phyloP scores from a whole-genome alignment of 179 eudicot genomes.

The Sideroxylon spinosum region DNA sequence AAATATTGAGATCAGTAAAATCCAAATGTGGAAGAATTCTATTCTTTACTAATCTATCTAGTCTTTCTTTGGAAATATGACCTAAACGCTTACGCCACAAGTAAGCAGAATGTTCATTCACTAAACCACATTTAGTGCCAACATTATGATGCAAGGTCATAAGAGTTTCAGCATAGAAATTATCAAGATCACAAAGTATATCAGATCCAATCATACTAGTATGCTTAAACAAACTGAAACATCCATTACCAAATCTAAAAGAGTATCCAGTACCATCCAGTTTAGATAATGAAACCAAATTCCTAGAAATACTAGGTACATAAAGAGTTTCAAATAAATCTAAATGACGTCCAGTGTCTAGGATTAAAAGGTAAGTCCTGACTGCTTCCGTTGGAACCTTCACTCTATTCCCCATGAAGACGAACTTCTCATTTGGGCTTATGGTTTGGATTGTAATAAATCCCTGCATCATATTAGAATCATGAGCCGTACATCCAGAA shows the following conservation, averaged over 20 bases:
- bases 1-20: not conserved
- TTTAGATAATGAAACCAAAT: conserved; percentile 14
- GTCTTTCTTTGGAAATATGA: not conserved
- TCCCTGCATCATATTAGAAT: conserved; percentile 10
- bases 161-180: not conserved
- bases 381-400: conserved; percentile 19
- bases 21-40: not conserved
- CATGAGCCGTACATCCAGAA: not conserved
- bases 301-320: not conserved
- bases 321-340: conserved; percentile 12
- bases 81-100: conserved; percentile 3
- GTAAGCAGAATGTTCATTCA: not conserved
- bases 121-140: not conserved
- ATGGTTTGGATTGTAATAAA: conserved; percentile 9
- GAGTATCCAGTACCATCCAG: not conserved
- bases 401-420: not conserved
- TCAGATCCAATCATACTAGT: not conserved
- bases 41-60: not conserved
- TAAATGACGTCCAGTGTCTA: conserved; percentile 10
- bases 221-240: conserved; percentile 15
- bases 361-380: conserved; percentile 6
- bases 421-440: conserved; percentile 3
- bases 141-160: no score
- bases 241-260: not conserved
- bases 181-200: conserved; percentile 9